Percentiles rank a stretch among this genome's conserved stretches.
Conservation (phyloP, 2,329 filamentous ascomycete species). For the Fusarium avenaceum region DNA sequence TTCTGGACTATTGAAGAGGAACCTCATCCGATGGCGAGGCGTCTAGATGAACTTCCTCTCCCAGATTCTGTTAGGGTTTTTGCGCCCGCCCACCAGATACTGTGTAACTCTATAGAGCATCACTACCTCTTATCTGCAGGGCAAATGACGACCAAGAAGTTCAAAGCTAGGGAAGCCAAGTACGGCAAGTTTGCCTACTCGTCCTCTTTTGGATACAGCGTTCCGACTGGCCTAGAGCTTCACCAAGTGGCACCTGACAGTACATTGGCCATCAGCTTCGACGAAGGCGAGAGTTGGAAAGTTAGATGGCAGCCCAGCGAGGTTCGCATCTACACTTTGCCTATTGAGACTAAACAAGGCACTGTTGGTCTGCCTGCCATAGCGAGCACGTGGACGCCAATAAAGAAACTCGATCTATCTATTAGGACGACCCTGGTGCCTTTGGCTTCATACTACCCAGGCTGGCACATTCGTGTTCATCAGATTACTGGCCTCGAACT, state of each 20-base stretch:
- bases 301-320: slow-evolving; percentile 46
- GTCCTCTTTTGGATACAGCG: slow-evolving; percentile 60
- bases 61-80: slow-evolving; percentile 4
- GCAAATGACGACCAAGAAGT: slow-evolving; percentile 55
- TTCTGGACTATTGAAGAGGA: slow-evolving; percentile 63
- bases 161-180: slow-evolving; percentile 59
- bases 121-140: slow-evolving; percentile 59
- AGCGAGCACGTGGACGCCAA: slow-evolving; percentile 23
- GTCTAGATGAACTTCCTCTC: too few species aligned
- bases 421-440: slow-evolving; percentile 50
- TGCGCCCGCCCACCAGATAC: slow-evolving; percentile 57
- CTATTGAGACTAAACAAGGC: neutral
- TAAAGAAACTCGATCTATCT: slow-evolving; percentile 39
- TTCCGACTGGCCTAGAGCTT: slow-evolving; percentile 54
- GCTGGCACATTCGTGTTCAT: slow-evolving; percentile 53
- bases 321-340: neutral
- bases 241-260: slow-evolving; percentile 54
- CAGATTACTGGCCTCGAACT: neutral
- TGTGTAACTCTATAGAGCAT: slow-evolving; percentile 57
- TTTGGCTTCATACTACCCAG: slow-evolving; percentile 49
- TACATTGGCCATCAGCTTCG: slow-evolving; percentile 47
- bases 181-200: slow-evolving; percentile 64
- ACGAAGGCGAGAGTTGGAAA: slow-evolving; percentile 50
- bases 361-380: neutral
- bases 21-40: slow-evolving; percentile 34